Base-by-base conservation (phyloP, 169 alveolate genomes). In the Amoebophrya sp. region DNA sequence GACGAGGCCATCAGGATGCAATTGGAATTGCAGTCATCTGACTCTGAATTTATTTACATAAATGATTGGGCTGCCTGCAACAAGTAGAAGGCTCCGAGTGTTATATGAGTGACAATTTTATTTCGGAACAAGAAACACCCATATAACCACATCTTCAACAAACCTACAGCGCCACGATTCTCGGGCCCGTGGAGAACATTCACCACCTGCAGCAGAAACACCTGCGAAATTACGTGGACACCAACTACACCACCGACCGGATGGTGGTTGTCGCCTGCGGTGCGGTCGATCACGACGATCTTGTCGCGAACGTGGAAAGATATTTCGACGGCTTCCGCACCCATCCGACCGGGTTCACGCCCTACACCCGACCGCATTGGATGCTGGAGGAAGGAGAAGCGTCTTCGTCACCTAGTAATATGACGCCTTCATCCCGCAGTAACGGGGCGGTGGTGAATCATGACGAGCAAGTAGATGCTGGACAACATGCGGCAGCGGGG, bases 231-330 rank as follows among this genome's bases (percentile, higher is more conserved):
- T 66, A 66, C 18, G 83, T 66, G 35, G 83, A 66, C 32, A 66
- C 29, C 83, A 66, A 66, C 35, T 66, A 66, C 83, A 66, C 83
- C 39, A 66, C 83, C 83, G 83, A 66, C 35, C 83, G 83, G 32
- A 66, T 66, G 83, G 83, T 66, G 38, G 83, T 66, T 2, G 35
- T 66, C 7, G 83, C 83, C 10, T 7, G 12, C 35, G 83, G 83
- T 2, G 83, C 83, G 7, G 83, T 66, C 39, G 83, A 66, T 66
- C 83, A 66, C 83, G 83, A 66, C 83, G 10, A 66, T 0, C 35
- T 66, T 0, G 12, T 66, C 32, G 35, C 35, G 38, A 25, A 2
- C 18, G 83, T 66, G 32, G 83, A 66, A 25, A 2, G 35, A 7
- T 66, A 66, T 25, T 66, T 66, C 83, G 38, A 25, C 39, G 83